Base-by-base conservation (phyloP, 208 protist species). In the Borovskyia barvae region DNA sequence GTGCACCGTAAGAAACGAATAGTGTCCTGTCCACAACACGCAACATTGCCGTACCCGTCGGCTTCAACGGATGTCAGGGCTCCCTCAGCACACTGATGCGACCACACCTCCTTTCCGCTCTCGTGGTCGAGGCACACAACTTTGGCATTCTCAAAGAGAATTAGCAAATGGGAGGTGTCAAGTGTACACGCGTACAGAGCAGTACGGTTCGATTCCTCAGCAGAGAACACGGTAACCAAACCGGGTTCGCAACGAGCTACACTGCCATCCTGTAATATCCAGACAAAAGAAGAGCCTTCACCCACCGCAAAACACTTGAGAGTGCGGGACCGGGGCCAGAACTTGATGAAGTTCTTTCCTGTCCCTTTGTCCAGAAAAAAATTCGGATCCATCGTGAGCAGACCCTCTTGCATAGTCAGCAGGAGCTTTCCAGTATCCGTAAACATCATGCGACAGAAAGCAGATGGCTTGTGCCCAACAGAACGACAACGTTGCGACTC, bases 201-300 rank as follows among this genome's bases (percentile, higher is more conserved):
- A 9, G 22, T 19, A 20, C 47, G 28, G 7, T 42, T 12, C 25
- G 15, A 24, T 11, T 28, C 25, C 14, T 45, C 37, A 5, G 19
- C 6, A 1, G 39, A 4, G n/a, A 60, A 59, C 33, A 47, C 62
- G 2, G 3, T 46, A 8, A 60, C 24, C 29, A 17, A 35, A 12
- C 37, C 22, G 26, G 42, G 42, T 5, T 41, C 20, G 26, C 48
- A 60, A 3, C 58, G 30, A 17, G 55, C 12, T 15, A 68, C 47
- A 25, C 62, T 54, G 15, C 62, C 62, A 40, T 68, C 62, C 12
- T 52, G 62, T 19, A 54, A 33, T 0, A 68, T 52, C 50, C 62
- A 68, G 9, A 48, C 41, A 24, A 40, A 50, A 24, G 30, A 39
- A 2, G 62, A 28, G 4, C 32, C 50, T 14, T 26, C 45, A 7